A percentile compares a stretch with the other conserved stretches of the same genome.
phyloP scores from a whole-genome alignment of 2,329 filamentous ascomycete species.

The Epichloe typhina region DNA sequence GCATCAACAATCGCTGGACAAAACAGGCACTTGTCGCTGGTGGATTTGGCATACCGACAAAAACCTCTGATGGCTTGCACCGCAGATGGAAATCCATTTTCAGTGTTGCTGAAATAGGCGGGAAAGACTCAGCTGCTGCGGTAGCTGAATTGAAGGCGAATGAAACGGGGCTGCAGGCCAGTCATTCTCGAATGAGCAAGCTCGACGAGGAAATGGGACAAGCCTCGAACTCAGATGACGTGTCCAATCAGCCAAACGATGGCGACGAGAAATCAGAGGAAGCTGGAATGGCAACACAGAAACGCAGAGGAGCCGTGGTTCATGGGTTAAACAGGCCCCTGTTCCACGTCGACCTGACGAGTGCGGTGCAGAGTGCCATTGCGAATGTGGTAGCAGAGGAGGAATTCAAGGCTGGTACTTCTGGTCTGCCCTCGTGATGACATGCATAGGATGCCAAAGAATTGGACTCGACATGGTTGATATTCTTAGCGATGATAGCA shows the following conservation, averaged over 20 bases:
- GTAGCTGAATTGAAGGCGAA: conserved; percentile 52
- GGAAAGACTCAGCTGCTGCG: conserved; percentile 54
- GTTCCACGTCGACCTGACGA: conserved; percentile 88
- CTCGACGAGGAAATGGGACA: conserved; percentile 26
- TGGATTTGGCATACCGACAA: conserved; percentile 74
- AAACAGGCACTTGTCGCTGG: conserved; percentile 78
- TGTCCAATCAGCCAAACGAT: conserved; percentile 10
- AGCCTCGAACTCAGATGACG: conserved; percentile 7
- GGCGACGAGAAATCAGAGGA: conserved; percentile 28
- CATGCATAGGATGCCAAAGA: neutral
- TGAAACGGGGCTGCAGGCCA: conserved; percentile 19
- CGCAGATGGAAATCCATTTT: conserved; percentile 90
- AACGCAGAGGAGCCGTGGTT: conserved; percentile 50
- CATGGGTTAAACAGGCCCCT: conserved; percentile 80
- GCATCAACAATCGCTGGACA: conserved; percentile 80
- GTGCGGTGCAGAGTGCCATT: conserved; percentile 76
- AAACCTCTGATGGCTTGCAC: conserved; percentile 29
- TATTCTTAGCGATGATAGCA: neutral
- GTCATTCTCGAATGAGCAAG: conserved; percentile 3
- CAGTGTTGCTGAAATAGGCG: conserved; percentile 76
- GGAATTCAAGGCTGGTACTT: conserved; percentile 14
- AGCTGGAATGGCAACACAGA: conserved; percentile 11
- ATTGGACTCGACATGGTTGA: neutral
- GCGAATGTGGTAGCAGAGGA: conserved; percentile 54
- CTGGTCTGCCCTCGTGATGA: neutral